phyloP scores from a whole-genome alignment of 352 stramenopile genomes.

The Globisporangium echinulatum region DNA sequence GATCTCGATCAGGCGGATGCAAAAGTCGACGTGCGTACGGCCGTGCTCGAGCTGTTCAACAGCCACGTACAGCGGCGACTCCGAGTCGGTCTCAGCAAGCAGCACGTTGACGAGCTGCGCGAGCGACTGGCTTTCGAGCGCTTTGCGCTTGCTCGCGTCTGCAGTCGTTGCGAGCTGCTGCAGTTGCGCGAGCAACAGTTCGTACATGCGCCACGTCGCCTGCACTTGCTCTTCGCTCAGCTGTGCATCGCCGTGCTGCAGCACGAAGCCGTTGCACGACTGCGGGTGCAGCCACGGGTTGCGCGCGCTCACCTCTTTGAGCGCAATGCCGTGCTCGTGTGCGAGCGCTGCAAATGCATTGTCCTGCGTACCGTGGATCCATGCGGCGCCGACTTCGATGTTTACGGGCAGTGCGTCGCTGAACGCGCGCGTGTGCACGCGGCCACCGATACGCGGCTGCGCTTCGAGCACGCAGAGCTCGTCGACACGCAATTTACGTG shows the following conservation, averaged over 20 bases:
- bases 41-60: slow-evolving; percentile 12
- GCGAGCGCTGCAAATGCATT: slow-evolving; percentile 42
- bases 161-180: slow-evolving; percentile 17
- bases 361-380: slow-evolving; percentile 45
- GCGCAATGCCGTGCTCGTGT: slow-evolving; percentile 26
- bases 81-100: slow-evolving; percentile 10
- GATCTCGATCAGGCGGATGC: slow-evolving; percentile 41
- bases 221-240: slow-evolving; percentile 23
- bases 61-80: slow-evolving; percentile 5
- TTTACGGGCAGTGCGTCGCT: slow-evolving; percentile 31
- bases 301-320: slow-evolving; percentile 40
- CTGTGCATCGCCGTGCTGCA: slow-evolving; percentile 25
- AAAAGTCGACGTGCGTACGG: slow-evolving; percentile 26
- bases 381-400: slow-evolving; percentile 50
- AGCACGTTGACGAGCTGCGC: slow-evolving; percentile 31
- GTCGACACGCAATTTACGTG: slow-evolving; percentile 19
- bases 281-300: slow-evolving; percentile 55
- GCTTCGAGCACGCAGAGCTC: slow-evolving; percentile 49
- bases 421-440: slow-evolving; percentile 42
- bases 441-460: slow-evolving; percentile 37
- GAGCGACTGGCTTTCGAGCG: slow-evolving; percentile 12
- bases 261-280: slow-evolving; percentile 38
- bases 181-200: slow-evolving; percentile 36
- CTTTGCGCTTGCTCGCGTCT: slow-evolving; percentile 5
- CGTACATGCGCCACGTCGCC: slow-evolving; percentile 39